Conservation (phyloP, 345 rosid species). For the Brassica cretica region DNA sequence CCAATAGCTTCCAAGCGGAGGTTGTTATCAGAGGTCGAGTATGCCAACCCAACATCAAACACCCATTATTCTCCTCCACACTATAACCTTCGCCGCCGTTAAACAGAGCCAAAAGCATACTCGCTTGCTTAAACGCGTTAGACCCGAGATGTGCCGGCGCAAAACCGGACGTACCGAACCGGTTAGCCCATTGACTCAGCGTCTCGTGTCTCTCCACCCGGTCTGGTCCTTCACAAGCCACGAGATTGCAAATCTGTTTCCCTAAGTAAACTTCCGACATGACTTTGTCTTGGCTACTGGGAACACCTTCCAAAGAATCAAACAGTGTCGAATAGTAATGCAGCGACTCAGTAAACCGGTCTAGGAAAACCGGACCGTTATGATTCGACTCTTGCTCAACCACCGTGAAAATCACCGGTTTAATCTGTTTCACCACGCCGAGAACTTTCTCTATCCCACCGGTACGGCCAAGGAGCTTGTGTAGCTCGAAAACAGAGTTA, state of each 20-base stretch:
- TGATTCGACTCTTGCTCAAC: constrained; percentile 90
- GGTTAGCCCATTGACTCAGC: constrained; percentile 60
- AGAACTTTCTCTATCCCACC: constrained; percentile 69
- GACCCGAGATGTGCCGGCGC: constrained; percentile 75
- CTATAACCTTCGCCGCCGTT: constrained; percentile 83
- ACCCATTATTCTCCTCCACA: constrained; percentile 82
- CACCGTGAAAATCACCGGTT: constrained; percentile 71
- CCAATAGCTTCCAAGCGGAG: constrained; percentile 70
- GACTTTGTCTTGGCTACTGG: constrained; percentile 50
- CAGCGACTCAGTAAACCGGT: constrained; percentile 81
- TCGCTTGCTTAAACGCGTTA: constrained; percentile 83
- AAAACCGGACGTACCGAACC: constrained; percentile 66
- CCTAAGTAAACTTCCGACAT: constrained; percentile 83
- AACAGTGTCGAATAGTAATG: constrained; percentile 84
- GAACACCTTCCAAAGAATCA: constrained; percentile 73
- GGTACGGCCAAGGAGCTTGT: constrained; percentile 58
- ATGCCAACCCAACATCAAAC: constrained; percentile 89
- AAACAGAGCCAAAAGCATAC: constrained; percentile 66
- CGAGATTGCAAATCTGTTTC: constrained; percentile 83
- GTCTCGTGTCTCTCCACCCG: constrained; percentile 84
- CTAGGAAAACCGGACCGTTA: constrained; percentile 69
- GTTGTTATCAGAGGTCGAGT: constrained; percentile 79
- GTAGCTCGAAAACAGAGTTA: constrained; percentile 83
- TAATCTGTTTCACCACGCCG: constrained; percentile 56
- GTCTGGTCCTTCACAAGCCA: constrained; percentile 76